Evolutionary conservation across 345 rosid species (phyloP), one percentile per base, ranked within the genome.

Genomic region (Viola odorata): DNA sequence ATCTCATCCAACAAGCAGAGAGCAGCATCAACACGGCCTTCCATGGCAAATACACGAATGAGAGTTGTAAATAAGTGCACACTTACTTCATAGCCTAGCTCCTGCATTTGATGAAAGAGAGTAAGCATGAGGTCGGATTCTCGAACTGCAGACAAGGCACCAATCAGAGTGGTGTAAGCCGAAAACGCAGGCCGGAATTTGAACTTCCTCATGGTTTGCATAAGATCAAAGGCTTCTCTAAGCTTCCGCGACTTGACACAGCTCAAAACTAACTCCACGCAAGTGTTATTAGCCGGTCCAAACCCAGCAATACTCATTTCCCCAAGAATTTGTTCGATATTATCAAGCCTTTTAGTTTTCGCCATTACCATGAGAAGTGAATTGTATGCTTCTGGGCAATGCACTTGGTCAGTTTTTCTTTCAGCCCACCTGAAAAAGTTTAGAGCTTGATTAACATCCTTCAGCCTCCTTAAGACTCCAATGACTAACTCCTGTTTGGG

Each of bases 91-190:
- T 94, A 94, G n/a, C 97, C 96, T 41, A 90, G 72, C 69, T 90
- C 99, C 75, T 94, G 97, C 96, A 94, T 94, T 64, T 94, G 89
- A 61, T 78, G 82, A 72, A 94, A 88, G 61, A 94, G 91, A 45
- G 78, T 75, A 41, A 86, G 82, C 99, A 88, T 88, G 62, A 65
- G 80, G 73, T 81, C 85, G 39, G 91, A 83, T 54, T 83, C 86
- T 53, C 62, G 70, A 57, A 68, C 76, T 2, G 55, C 67, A 50
- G 98, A 81, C 8, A 90, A 78, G 61, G 96, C 95, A 72, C 99
- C 99, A 41, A 94, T 90, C 74, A 94, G 78, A 52, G 95, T 84
- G 0, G 91, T 83, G 41, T 90, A 94, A 15, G 97, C 99, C 0
- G 96, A 88, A 75, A 88, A 94, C 0, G 97, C 95, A 50, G 97